Evolutionary conservation across 768 basidiomycete species (phyloP).

Genomic region (Chlorophyllum brunneum): DNA sequence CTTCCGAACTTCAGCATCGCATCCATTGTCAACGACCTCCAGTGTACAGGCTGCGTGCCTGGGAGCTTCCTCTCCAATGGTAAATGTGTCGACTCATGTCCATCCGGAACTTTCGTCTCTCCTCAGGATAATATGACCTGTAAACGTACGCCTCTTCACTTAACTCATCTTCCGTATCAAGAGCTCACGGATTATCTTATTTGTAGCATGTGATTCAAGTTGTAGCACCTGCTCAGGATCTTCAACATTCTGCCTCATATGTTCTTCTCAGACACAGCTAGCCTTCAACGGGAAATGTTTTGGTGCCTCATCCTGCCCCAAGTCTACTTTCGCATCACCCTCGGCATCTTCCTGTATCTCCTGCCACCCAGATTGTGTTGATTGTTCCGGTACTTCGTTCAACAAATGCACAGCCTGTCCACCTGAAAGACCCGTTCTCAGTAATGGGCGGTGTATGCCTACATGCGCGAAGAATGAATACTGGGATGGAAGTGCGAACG

Average conservation of each 20-base stretch:
- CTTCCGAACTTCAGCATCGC: conserved; percentile 66
- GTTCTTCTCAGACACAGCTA: conserved; percentile 53
- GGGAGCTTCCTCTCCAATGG: conserved; percentile 74
- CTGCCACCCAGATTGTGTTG: conserved; percentile 81
- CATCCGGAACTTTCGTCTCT: conserved; percentile 68
- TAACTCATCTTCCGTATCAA: not conserved
- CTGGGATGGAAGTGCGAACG: conserved; percentile 58
- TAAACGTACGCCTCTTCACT: conserved; percentile 33
- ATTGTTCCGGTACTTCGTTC: conserved; percentile 69
- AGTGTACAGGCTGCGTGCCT: conserved; percentile 76
- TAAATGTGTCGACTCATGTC: conserved; percentile 65
- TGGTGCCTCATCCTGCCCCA: conserved; percentile 53
- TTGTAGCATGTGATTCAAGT: conserved; percentile 62
- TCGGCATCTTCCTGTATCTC: conserved; percentile 61
- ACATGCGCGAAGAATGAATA: conserved; percentile 69
- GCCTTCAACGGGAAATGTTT: conserved; percentile 73
- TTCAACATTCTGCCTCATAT: conserved; percentile 70
- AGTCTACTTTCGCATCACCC: conserved; percentile 60
- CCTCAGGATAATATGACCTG: conserved; percentile 73
- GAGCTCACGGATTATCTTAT: not conserved
- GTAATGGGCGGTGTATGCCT: conserved; percentile 70
- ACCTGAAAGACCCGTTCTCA: conserved; percentile 62
- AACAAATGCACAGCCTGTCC: conserved; percentile 76
- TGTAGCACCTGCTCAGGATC: conserved; percentile 69
- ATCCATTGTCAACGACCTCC: conserved; percentile 59